Evolutionary conservation across 768 basidiomycete species (phyloP), one percentile per base, ranked within the genome.

Genomic region (Pulveroboletus sp.): DNA sequence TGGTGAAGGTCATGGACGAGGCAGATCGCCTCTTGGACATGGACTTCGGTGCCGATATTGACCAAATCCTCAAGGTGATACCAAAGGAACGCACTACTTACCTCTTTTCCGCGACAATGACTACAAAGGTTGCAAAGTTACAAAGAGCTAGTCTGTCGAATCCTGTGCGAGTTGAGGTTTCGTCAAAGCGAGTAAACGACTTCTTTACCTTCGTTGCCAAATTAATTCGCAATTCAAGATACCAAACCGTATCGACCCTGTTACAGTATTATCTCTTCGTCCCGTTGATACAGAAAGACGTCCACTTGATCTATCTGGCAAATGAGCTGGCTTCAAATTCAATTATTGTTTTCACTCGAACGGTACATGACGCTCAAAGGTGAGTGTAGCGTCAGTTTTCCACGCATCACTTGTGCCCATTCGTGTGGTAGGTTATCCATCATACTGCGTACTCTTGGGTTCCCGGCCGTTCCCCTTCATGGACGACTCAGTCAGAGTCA

Each of bases 101-200:
- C 64, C 79, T 99, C 2, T 99, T 93, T 73, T 97, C 95, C 11
- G 96, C 95, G 6, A 98, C 95, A 18, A 98, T 99, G 95, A 95
- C 96, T 10, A 93, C 92, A 12, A 98, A 97, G 71, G 93, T 99
- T 4, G 92, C 89, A 10, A 97, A 97, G 69, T 76, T 99, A 10
- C 95, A 98, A 66, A 73, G 95, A 46, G 94, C 96, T 30, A 93
- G 91, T 74, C 74, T 98, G 63, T 80, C 81, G 30, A 93, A 95
- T 63, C 96, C 96, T n/a, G 82, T 94, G 24, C 80, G 88, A 57
- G 83, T 98, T 2, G 94, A 98, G 67, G 92, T 97, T 3, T 87
- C 89, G 7, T 80, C 87, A 62, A 97, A 95, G 93, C 93, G 68
- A 59, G 86, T 66, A 38, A 36, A 28, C 12, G 6, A 11, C 14